Evolutionary conservation across 73 alveolate species (phyloP), one percentile per base, ranked within the genome.

Genomic region (Paramecium primaurelia): DNA sequence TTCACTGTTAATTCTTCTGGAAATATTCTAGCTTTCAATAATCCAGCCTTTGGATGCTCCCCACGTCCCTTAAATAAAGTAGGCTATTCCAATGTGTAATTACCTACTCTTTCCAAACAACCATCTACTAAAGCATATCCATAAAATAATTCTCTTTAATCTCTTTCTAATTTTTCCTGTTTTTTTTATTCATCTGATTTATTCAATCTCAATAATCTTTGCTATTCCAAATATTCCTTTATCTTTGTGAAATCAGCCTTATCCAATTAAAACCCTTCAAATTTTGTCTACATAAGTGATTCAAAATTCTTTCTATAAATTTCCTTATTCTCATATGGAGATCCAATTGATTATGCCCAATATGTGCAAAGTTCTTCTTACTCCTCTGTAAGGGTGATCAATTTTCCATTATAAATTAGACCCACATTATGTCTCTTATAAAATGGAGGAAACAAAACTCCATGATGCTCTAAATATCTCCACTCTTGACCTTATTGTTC

Each of bases 41-140:
- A 84, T 20, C 99, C 99, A 30, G 99, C 98, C 40, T 94, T 93
- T 30, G 99, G 99, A 80, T 99, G 99, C 68, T 98, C 99, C 9
- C 99, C 99, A 64, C 99, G 97, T 22, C 99, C 99, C 60, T 99
- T 95, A 93, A 99, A 98, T 38, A 99, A 94, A 25, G 99, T 99
- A 1, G 99, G 99, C 0, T 99, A 99, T 80, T 98, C 99, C 22
- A 98, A 97, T 86, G 97, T 94, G 92, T 92, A 86, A 89, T 96
- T 97, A 26, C 98, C 95, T 54, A 98, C 96, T 83, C 97, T 97
- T 92, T 98, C 99, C 38, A 95, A 77, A 20, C 95, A 95, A 12
- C 99, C 99, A 92, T 98, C 99, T 34, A 98, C 99, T 16, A 98
- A 77, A 37, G 99, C 99, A 94, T 97, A 97, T 71, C 98, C 98